Conservation (phyloP, 805 yeast species). For the Myxozyma sirexii region DNA sequence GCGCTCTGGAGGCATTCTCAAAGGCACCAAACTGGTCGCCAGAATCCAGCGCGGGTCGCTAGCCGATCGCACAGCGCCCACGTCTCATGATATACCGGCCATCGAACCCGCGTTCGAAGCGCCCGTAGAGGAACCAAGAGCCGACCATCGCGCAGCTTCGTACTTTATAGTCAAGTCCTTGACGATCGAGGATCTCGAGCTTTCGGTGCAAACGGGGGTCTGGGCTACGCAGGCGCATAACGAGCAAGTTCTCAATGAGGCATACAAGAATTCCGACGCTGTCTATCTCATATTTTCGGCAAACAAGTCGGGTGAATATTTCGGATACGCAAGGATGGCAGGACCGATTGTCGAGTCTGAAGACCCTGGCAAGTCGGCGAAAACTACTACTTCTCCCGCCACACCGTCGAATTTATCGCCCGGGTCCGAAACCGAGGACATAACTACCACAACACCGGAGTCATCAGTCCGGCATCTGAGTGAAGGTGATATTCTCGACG, state of each 20-base stretch:
- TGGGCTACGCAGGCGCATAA: constrained; percentile 51
- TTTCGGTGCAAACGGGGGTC: constrained; percentile 41
- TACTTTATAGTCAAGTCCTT: constrained; percentile 48
- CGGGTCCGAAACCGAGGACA: constrained; percentile 1
- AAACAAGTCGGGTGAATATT: constrained; percentile 47
- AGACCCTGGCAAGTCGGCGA: background rate
- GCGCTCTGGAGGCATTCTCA: constrained; percentile 39
- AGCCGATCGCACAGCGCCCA: constrained; percentile 28
- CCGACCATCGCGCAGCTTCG: constrained; percentile 33
- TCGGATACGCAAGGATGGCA: constrained; percentile 47
- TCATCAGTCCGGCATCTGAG: background rate
- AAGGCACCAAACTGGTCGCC: constrained; percentile 44
- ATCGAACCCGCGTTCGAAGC: background rate
- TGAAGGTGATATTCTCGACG: constrained; percentile 10
- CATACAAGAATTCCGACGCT: constrained; percentile 41
- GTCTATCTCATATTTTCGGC: constrained; percentile 48
- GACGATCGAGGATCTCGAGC: constrained; percentile 44
- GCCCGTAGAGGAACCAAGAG: background rate
- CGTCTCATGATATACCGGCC: background rate
- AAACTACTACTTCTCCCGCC: background rate
- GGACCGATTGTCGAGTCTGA: constrained; percentile 35
- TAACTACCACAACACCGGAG: background rate
- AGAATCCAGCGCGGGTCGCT: constrained; percentile 34
- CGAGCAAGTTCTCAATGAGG: constrained; percentile 44
- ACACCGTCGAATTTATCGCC: background rate